Base-by-base conservation (phyloP, 164 flowering plant genomes). In the Santalum album region DNA sequence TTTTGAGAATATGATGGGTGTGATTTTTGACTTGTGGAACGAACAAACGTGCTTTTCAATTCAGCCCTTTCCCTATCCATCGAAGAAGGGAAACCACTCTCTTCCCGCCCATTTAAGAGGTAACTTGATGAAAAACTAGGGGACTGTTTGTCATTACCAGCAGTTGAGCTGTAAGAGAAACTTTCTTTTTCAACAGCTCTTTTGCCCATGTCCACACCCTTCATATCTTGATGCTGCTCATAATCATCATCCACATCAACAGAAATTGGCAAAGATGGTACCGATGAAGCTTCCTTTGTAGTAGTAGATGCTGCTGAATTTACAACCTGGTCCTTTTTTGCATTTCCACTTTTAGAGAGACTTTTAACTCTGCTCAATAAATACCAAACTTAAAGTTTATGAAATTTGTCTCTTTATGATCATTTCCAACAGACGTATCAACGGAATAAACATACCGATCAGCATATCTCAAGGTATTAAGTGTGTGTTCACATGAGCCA, bases 391-490 rank as follows among this genome's bases (percentile, higher is more conserved):
- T n/a, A n/a, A n/a, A n/a, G n/a, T 29, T 29, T 29, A 29, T 29
- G 34, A 29, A 4, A 29, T 29, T 29, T 29, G 9, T 34, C 29
- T 14, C 34, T 29, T 4, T 29, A 9, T 9, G 4, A 29, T 3
- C 4, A 29, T 3, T 29, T 29, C 34, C 34, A 29, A 29, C 9
- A 29, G 9, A 29, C 9, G 34, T 29, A 29, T 45, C 4, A 50
- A 18, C 57, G 50, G 23, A 58, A 64, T 21, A 49, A 21, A 6
- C 62, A 36, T 72, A 92, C 99, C 99, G 70, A 66, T 94, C 99
- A 34, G 99, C 99, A 68, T 94, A 94, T 90, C 99, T 83, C 68
- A 94, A 72, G 12, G 99, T 94, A 67, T 94, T 94, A 51, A 94
- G 84, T 12, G 99, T 94, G 49, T 94, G 99, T 64, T 94, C 99